phyloP scores from a whole-genome alignment of 441 rosid genomes.

The Croton setiger region DNA sequence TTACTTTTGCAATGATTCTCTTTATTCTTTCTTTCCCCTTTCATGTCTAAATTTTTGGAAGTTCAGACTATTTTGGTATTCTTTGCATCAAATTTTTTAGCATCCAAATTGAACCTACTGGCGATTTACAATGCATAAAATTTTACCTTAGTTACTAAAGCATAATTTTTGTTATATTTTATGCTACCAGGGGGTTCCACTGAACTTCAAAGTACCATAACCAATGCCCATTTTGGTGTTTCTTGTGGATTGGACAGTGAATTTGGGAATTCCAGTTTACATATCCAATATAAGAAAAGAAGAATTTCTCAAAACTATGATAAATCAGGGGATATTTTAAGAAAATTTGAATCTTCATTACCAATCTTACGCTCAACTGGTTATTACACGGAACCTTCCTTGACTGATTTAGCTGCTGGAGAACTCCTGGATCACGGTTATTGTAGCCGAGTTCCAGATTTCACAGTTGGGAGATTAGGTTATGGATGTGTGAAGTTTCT shows the following conservation, averaged over 20 bases:
- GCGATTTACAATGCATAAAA: not conserved
- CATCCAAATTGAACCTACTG: not conserved
- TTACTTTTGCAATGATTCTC: not conserved
- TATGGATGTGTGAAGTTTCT: conserved; percentile 66
- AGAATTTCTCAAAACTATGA: conserved; percentile 31
- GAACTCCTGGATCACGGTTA: conserved; percentile 62
- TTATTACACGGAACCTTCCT: conserved; percentile 65
- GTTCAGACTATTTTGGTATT: not conserved
- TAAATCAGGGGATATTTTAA: conserved; percentile 19
- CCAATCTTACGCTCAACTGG: conserved; percentile 52
- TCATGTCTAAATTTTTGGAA: not conserved
- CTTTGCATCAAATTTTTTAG: not conserved
- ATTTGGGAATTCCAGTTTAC: conserved; percentile 28
- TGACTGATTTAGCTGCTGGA: conserved; percentile 46
- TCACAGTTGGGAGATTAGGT: conserved; percentile 71
- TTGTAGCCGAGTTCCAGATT: conserved; percentile 65
- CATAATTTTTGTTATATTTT: conserved; percentile 10
- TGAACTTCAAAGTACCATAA: conserved; percentile 18
- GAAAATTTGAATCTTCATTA: conserved; percentile 39
- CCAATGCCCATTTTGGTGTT: conserved; percentile 11
- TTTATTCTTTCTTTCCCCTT: too few species aligned
- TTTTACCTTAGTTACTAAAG: conserved; percentile 1
- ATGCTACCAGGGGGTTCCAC: conserved; percentile 35
- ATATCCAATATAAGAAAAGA: conserved; percentile 44
- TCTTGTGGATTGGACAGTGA: conserved; percentile 26